Conservation (phyloP, 495 filamentous ascomycete genomes). For the Aspergillus steynii region DNA sequence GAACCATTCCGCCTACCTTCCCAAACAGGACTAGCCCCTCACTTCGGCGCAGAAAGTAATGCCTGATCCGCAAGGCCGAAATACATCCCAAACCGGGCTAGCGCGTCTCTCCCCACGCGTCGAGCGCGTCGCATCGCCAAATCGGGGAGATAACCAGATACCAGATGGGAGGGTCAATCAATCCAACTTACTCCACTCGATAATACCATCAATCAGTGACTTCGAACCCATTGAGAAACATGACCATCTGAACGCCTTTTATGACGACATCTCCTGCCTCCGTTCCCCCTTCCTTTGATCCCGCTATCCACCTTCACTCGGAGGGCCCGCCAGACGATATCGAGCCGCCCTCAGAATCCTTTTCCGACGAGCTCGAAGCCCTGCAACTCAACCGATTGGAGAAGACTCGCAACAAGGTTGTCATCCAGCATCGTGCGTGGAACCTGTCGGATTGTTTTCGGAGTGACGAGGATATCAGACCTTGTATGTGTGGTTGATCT, state of each 20-base stretch:
- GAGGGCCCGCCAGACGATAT: conserved; percentile 29
- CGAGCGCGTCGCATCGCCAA: conserved; percentile 9
- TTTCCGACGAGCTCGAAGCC: conserved; percentile 64
- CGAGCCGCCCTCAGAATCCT: conserved; percentile 38
- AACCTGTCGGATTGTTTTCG: conserved; percentile 59
- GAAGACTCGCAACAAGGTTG: conserved; percentile 54
- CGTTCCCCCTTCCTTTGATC: conserved; percentile 52
- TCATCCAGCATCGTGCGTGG: conserved; percentile 66
- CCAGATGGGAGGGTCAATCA: not conserved
- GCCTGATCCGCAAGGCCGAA: not conserved
- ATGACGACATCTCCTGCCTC: conserved; percentile 41
- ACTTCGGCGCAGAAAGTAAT: not conserved
- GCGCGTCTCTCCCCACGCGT: conserved; percentile 5
- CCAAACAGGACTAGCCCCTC: no score
- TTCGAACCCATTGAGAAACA: not conserved
- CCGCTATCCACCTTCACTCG: conserved; percentile 53
- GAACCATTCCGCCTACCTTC: not conserved
- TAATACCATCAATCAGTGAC: not conserved
- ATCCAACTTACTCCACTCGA: not conserved
- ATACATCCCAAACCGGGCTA: not conserved
- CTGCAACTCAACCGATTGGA: conserved; percentile 53
- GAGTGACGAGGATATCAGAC: conserved; percentile 59
- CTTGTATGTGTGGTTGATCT: conserved; percentile 34
- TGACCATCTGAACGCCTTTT: conserved; percentile 24
- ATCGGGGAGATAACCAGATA: conserved; percentile 2